Base-by-base conservation (phyloP, 208 protist species). In the Blastocrithidia nonstop region DNA sequence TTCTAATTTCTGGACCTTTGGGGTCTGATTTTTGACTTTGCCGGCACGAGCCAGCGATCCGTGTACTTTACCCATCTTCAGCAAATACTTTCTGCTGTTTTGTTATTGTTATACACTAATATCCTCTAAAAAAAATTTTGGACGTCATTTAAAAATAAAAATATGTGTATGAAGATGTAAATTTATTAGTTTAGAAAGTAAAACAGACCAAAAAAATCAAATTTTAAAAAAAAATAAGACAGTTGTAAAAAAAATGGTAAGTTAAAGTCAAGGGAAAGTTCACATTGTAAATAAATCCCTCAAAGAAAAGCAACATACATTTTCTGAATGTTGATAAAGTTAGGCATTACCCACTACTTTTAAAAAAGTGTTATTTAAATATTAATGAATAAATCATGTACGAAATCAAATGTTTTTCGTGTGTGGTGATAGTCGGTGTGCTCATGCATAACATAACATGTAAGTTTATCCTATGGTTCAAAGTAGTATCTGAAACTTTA, bases 21-120 rank as follows among this genome's bases (percentile, higher is more conserved):
- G 96, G 57, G 96, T 98, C 82, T 97, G 93, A 71, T 95, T 95
- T 66, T 92, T 90, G 57, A 98, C 96, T 85, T 98, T 98, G 81
- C 96, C 96, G 60, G 95, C 96, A 84, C 95, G 94, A 55, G 94
- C 89, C 48, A 98, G 85, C 53, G 92, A 95, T 59, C 96, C 95
- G 94, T 98, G 96, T 50, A 98, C 94, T 78, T 98, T 98, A 66
- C 95, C 96, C 85, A 93, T 93, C 42, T 54, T 78, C 44, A 41
- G 38, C 44, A 57, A 29, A 50, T 61, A 46, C 13, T 33, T 17
- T 25, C n/a, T n/a, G n/a, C n/a, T n/a, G n/a, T n/a, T n/a, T n/a
- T n/a, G n/a, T n/a, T n/a, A n/a, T 27, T 22, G 20, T 40, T 28
- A 13, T 3, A 9, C 17, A 15, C 6, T 37, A 47, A 7, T 21